Base-by-base conservation (phyloP, 495 filamentous ascomycete species). In the Penicillium goetzii region DNA sequence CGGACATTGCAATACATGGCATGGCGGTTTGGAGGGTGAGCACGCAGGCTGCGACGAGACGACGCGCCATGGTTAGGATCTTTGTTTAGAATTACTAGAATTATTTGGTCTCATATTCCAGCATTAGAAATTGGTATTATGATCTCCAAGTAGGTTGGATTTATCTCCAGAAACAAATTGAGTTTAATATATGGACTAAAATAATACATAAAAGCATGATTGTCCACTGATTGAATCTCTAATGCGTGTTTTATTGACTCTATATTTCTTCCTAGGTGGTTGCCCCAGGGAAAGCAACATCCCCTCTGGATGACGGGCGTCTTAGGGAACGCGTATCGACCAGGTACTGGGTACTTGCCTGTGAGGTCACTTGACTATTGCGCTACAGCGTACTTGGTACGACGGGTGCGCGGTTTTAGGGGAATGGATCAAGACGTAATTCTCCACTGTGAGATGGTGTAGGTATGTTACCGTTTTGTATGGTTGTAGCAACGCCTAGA, bases 381-480 rank as follows among this genome's bases (percentile, higher is more conserved):
- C 28, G 28, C 19, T 64, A 59, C 68, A 32, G 55, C 51, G 68
- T 68, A 71, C 45, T 51, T 41, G 59, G 63, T 71, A 71, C 68
- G 58, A 61, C 58, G 56, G 55, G 33, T 67, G 67, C 61, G 69
- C 69, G 63, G 61, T 64, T 70, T 72, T 69, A 64, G 50, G 53
- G 57, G 59, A 58, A 60, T 47, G 56, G 65, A 65, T 61, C 56
- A 59, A 53, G 60, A 49, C 47, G 59, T 58, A 60, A 49, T 64
- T 51, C 64, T 71, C 66, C 66, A 71, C 66, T 58, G 30, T 54
- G 56, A 61, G 62, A 58, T 47, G 57, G 59, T 38, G 55, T 56
- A 59, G 61, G 63, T 67, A 60, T 68, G 62, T 62, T 63, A 59
- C 61, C 43, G 63, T 65, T 47, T 62, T 60, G 62, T 45, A 40